phyloP scores from a whole-genome alignment of 2,329 filamentous ascomycete genomes.

The Ophiocordyceps polyrhachis-furcata region DNA sequence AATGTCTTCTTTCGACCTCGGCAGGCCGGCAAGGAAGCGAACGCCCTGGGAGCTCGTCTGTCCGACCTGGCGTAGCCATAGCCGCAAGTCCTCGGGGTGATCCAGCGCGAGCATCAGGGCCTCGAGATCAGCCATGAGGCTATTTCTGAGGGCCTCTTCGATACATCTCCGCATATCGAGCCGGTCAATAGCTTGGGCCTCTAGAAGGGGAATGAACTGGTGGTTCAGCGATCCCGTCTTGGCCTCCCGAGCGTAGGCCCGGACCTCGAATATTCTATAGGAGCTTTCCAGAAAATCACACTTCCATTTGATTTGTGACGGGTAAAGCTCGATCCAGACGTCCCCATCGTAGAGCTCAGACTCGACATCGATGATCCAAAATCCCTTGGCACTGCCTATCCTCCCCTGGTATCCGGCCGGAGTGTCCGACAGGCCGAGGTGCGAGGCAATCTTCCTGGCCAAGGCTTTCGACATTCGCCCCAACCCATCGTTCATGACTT shows the following conservation, averaged over 20 bases:
- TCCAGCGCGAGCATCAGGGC: slow-evolving; percentile 31
- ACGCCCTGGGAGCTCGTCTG: slow-evolving; percentile 18
- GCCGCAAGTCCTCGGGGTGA: slow-evolving; percentile 27
- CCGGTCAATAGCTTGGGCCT: slow-evolving; percentile 33
- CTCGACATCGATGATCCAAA: slow-evolving; percentile 46
- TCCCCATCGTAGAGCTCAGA: slow-evolving; percentile 20
- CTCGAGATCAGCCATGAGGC: slow-evolving; percentile 32
- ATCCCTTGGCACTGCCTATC: slow-evolving; percentile 54
- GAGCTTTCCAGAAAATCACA: slow-evolving; percentile 25
- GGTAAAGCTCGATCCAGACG: slow-evolving; percentile 47
- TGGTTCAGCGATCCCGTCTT: slow-evolving; percentile 39
- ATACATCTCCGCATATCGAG: slow-evolving; percentile 27
- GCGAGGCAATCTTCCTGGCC: slow-evolving; percentile 29
- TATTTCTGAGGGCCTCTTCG: slow-evolving; percentile 25
- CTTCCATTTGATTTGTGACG: slow-evolving; percentile 51
- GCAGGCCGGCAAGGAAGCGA: slow-evolving; percentile 30
- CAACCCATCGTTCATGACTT: slow-evolving; percentile 50
- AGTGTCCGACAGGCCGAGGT: slow-evolving; percentile 30
- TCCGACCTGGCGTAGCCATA: slow-evolving; percentile 31
- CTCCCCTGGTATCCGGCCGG: slow-evolving; percentile 52
- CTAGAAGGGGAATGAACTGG: slow-evolving; percentile 50
- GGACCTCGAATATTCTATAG: slow-evolving; percentile 48
- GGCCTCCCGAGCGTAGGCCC: slow-evolving; percentile 16
- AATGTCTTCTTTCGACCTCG: slow-evolving; percentile 27
- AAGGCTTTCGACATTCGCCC: slow-evolving; percentile 43